Percentiles rank a stretch among this genome's conserved stretches.
These are phyloP conservation scores for Bonia amplexicaulis DNA, from an alignment of 176 grass and related monocot species.

Conservation along the genomic window DNA sequence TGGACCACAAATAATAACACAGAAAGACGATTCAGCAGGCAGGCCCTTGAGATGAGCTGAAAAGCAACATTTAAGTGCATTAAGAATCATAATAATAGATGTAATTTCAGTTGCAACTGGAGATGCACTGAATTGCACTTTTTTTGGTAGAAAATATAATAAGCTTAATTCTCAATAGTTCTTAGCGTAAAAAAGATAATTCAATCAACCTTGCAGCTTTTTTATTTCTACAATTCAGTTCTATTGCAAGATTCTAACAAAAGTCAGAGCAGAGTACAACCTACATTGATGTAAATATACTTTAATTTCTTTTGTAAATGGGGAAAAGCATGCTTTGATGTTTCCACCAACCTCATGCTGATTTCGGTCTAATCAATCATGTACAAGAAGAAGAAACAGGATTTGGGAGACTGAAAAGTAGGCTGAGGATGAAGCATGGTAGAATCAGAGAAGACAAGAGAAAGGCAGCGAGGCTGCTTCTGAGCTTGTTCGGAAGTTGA, in stretches of 20 bases:
- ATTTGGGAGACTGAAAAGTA: not conserved
- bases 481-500: not conserved
- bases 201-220: not conserved
- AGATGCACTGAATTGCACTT: not conserved
- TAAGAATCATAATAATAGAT: constrained; percentile 3
- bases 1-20: constrained; percentile 50
- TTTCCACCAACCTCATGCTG: not conserved
- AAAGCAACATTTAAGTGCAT: constrained; percentile 37
- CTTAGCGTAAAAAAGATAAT: not conserved
- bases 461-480: not conserved
- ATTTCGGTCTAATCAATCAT: not conserved
- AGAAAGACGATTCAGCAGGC: constrained; percentile 56
- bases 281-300: not conserved
- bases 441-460: not conserved
- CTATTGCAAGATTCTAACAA: not conserved
- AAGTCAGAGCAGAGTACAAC: not conserved
- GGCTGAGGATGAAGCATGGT: not conserved
- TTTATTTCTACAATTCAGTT: not conserved
- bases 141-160: constrained; percentile 19
- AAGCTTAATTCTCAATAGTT: not conserved
- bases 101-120: not conserved
- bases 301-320: not conserved
- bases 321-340: not conserved
- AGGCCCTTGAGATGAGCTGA: constrained; percentile 90
- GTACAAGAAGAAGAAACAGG: not conserved